These are phyloP conservation scores for Juglanconis oblonga DNA, from an alignment of 2,329 filamentous ascomycete genomes.

Conservation along the genomic window DNA sequence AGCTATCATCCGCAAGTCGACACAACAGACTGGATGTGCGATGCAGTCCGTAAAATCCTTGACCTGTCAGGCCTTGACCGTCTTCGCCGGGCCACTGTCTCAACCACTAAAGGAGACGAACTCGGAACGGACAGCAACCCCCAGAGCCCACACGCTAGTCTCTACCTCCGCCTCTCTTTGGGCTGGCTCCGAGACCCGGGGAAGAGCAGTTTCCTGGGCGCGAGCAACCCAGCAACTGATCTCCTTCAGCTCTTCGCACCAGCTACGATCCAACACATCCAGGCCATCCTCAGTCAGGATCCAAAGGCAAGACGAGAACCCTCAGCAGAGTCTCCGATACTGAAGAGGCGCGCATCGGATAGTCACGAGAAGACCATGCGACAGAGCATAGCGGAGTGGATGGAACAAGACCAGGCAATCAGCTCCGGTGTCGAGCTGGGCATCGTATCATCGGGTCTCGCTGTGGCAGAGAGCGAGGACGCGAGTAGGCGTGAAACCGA, in stretches of 20 bases:
- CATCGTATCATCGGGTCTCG: conserved; percentile 1
- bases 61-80: conserved; percentile 37
- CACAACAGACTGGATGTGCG: conserved; percentile 42
- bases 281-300: neutral
- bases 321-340: neutral
- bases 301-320: neutral
- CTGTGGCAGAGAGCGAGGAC: neutral
- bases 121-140: conserved; percentile 5
- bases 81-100: conserved; percentile 15
- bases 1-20: conserved; percentile 45
- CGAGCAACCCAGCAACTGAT: conserved; percentile 34
- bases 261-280: neutral
- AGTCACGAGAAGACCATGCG: neutral
- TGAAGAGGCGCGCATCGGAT: neutral
- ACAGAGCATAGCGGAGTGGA: conserved; percentile 6
- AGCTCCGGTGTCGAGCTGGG: conserved; percentile 12
- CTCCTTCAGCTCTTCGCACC: neutral
- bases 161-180: conserved; percentile 41
- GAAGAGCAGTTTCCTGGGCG: conserved; percentile 37
- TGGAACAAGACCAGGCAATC: conserved; percentile 11
- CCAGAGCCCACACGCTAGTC: conserved; percentile 34
- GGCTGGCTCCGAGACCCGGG: conserved; percentile 42
- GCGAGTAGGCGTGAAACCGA: conserved; percentile 10
- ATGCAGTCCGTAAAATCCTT: conserved; percentile 41
- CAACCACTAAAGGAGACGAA: neutral